phyloP scores from a whole-genome alignment of 768 basidiomycete species.

The Cubamyces sp. region DNA sequence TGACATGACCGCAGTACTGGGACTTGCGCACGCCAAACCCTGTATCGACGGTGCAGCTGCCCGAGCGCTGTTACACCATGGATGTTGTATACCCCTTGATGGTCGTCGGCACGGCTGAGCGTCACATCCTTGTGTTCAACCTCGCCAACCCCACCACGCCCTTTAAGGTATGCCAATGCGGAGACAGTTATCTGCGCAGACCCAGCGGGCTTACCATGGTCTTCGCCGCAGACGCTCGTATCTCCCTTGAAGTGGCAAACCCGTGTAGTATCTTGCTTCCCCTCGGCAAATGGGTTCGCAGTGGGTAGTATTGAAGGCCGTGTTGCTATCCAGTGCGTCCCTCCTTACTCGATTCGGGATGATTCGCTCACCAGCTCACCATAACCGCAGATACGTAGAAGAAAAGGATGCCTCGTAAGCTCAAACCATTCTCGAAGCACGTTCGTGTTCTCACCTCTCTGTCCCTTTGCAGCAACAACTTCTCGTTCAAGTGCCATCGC shows the following conservation, averaged over 20 bases:
- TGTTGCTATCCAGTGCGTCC: conserved; percentile 90
- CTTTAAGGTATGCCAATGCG: conserved; percentile 59
- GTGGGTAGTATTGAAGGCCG: conserved; percentile 89
- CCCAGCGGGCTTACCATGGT: not conserved
- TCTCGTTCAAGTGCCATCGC: conserved; percentile 60
- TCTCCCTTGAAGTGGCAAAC: conserved; percentile 97
- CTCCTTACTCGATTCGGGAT: not conserved
- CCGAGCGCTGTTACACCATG: conserved; percentile 89
- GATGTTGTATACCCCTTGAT: conserved; percentile 82
- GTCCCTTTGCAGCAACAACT: conserved; percentile 45
- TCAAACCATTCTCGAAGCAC: not conserved
- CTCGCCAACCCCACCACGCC: conserved; percentile 78
- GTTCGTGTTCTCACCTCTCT: not conserved
- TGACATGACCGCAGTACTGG: conserved; percentile 72
- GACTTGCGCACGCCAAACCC: conserved; percentile 80
- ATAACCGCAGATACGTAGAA: conserved; percentile 69
- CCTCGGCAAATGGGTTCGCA: conserved; percentile 77
- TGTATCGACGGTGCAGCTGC: conserved; percentile 78
- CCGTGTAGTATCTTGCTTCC: conserved; percentile 82
- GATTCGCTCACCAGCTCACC: not conserved
- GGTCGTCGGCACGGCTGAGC: conserved; percentile 92
- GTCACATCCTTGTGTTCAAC: conserved; percentile 89
- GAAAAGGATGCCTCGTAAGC: conserved; percentile 76
- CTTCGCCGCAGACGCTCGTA: conserved; percentile 58
- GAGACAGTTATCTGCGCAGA: too few species aligned